Percentiles rank a stretch among this genome's conserved stretches.
Conservation (phyloP, 371 early-diverging fungal species). For the Dinochytrium kinnereticum region DNA sequence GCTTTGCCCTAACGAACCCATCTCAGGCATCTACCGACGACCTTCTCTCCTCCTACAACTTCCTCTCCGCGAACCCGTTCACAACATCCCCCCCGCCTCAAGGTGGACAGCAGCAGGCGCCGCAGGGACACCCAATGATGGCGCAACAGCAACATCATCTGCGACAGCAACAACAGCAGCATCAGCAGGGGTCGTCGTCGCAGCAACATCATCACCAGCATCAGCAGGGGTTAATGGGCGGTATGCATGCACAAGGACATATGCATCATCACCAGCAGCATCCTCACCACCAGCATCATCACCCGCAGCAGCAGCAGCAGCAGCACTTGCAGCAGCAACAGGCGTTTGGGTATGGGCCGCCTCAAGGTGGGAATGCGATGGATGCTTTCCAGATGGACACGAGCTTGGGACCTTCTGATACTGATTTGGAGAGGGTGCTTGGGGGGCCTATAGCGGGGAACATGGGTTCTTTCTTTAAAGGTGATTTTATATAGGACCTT, state of each 20-base stretch:
- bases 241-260: background rate
- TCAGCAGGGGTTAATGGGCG: background rate
- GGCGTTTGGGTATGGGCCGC: background rate
- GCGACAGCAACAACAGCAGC: slow-evolving; percentile 1
- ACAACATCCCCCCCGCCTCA: background rate
- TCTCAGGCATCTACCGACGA: slow-evolving; percentile 7
- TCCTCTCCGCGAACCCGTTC: slow-evolving; percentile 11
- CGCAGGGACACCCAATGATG: background rate
- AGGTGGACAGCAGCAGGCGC: background rate
- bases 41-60: slow-evolving; percentile 10
- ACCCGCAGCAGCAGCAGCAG: slow-evolving; percentile 13
- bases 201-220: background rate
- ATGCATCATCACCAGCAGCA: slow-evolving; percentile 19
- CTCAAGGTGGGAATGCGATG: background rate
- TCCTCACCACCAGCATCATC: background rate
- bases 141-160: slow-evolving; percentile 6
- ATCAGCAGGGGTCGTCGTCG: background rate
- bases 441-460: slow-evolving; percentile 1
- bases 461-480: slow-evolving; percentile 8
- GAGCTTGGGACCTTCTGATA: background rate
- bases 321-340: slow-evolving; percentile 46
- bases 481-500: background rate
- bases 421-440: slow-evolving; percentile 10
- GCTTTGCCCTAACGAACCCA: background rate
- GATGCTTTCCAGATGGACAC: slow-evolving; percentile 6